phyloP scores from a whole-genome alignment of 495 filamentous ascomycete species.

The Penicillium macrosclerotiorum region DNA sequence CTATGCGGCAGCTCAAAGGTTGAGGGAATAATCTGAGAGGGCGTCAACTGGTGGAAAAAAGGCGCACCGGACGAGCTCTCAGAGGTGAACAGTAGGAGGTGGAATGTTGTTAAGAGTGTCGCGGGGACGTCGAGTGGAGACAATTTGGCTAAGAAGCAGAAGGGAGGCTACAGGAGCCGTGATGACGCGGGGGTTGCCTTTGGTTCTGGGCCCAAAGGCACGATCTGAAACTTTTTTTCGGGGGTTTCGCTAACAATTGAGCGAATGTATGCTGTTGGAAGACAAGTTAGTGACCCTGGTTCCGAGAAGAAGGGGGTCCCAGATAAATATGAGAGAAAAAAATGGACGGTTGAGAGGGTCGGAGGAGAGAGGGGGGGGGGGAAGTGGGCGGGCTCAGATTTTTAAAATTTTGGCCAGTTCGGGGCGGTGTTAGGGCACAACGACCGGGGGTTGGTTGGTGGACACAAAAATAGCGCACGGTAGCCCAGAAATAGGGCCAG shows the following conservation, averaged over 20 bases:
- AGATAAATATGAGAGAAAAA: conserved; percentile 24
- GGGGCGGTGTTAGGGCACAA: conserved; percentile 21
- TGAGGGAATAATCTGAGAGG: conserved; percentile 52
- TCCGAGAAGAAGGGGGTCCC: not conserved
- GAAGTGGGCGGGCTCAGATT: conserved; percentile 12
- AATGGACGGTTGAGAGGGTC: conserved; percentile 17
- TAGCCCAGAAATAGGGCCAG: conserved; percentile 8
- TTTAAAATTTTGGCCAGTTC: conserved; percentile 18
- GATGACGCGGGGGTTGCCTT: conserved; percentile 55
- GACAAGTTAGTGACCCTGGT: conserved; percentile 1
- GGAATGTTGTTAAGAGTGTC: conserved; percentile 68
- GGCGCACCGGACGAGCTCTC: conserved; percentile 53
- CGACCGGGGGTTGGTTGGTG: conserved; percentile 8
- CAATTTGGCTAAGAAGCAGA: conserved; percentile 78
- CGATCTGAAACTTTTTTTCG: too few species aligned
- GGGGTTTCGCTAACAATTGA: not conserved
- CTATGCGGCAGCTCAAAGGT: conserved; percentile 96
- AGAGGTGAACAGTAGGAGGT: conserved; percentile 64
- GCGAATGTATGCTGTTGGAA: not conserved
- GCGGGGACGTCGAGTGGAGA: conserved; percentile 53
- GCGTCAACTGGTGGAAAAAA: conserved; percentile 51
- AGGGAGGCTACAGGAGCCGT: conserved; percentile 71
- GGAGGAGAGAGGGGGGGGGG: conserved; percentile 1
- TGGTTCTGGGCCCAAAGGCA: conserved; percentile 65
- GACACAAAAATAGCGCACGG: conserved; percentile 17